Percentiles rank a stretch among this genome's conserved stretches.
Evolutionary conservation across 1,284 basidiomycete species (phyloP).

Genomic region (Omphalotus olearius): DNA sequence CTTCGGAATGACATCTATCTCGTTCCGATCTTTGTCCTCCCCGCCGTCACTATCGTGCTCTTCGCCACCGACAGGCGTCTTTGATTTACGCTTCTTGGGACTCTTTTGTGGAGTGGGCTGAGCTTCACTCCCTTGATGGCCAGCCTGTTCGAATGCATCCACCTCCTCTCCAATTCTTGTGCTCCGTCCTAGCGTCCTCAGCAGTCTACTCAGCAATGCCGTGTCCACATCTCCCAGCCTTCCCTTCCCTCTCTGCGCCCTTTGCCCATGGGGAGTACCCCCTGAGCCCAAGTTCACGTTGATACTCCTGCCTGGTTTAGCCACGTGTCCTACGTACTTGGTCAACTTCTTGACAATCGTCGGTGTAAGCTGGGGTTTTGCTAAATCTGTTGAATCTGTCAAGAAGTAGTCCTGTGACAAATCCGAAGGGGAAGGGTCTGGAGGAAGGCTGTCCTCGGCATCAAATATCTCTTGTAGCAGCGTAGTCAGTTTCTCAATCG

Average conservation of each 20-base stretch:
- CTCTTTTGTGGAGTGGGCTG: constrained; percentile 36
- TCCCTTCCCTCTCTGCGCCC: constrained; percentile 31
- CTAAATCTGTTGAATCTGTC: constrained; percentile 48
- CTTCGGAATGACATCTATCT: constrained; percentile 9
- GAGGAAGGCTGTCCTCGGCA: constrained; percentile 77
- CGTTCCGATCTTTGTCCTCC: constrained; percentile 15
- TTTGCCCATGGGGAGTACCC: constrained; percentile 35
- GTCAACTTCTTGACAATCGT: constrained; percentile 65
- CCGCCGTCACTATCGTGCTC: constrained; percentile 26
- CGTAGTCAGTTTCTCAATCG: constrained; percentile 21
- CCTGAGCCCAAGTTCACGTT: constrained; percentile 37
- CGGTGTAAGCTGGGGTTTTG: constrained; percentile 56
- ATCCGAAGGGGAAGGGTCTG: constrained; percentile 53
- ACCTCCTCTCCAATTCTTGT: constrained; percentile 70
- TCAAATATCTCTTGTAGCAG: constrained; percentile 86
- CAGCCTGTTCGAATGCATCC: constrained; percentile 51
- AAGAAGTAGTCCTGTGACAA: constrained; percentile 69
- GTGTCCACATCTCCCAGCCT: constrained; percentile 66
- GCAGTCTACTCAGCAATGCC: constrained; percentile 52
- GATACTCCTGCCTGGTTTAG: constrained; percentile 61
- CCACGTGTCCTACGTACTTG: constrained; percentile 60
- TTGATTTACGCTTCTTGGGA: constrained; percentile 29
- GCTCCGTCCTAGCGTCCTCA: constrained; percentile 75
- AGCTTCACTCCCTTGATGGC: constrained; percentile 24
- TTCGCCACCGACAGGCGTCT: constrained; percentile 24